phyloP scores from a whole-genome alignment of 140 eudicot genomes.

The Senecio squalidus region DNA sequence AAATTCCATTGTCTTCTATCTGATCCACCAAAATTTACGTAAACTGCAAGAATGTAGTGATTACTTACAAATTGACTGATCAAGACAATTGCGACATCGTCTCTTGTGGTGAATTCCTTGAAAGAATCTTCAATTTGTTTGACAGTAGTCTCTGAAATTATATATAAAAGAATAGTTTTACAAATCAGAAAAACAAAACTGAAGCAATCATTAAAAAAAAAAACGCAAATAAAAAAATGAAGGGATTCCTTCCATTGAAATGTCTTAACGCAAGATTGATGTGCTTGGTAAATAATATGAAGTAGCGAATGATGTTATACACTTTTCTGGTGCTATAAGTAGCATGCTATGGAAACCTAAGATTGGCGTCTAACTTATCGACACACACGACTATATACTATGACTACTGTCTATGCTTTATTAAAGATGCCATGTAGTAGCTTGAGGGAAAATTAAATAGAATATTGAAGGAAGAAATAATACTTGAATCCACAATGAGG shows the following conservation, averaged over 20 bases:
- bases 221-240: slow-evolving; percentile 1
- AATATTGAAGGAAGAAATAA: slow-evolving; percentile 11
- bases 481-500: slow-evolving; percentile 95
- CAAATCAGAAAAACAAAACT: not conserved
- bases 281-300: not conserved
- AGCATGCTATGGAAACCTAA: slow-evolving; percentile 5
- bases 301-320: not conserved
- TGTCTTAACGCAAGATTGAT: too few relatives aligned
- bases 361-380: not conserved
- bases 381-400: not conserved
- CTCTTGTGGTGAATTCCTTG: slow-evolving; percentile 93
- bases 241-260: not conserved
- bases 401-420: not conserved
- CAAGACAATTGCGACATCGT: slow-evolving; percentile 85
- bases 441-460: not conserved
- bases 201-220: not conserved
- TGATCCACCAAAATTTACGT: not conserved
- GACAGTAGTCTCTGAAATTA: slow-evolving; percentile 68
- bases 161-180: slow-evolving; percentile 4
- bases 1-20: too few relatives aligned
- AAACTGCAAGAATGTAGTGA: not conserved
- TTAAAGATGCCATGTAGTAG: not conserved
- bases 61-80: slow-evolving; percentile 93
- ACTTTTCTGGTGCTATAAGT: slow-evolving; percentile 5
- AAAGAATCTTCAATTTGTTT: slow-evolving; percentile 93